Evolutionary conservation across 164 flowering plant species (phyloP).

Genomic region (Protea cynaroides): DNA sequence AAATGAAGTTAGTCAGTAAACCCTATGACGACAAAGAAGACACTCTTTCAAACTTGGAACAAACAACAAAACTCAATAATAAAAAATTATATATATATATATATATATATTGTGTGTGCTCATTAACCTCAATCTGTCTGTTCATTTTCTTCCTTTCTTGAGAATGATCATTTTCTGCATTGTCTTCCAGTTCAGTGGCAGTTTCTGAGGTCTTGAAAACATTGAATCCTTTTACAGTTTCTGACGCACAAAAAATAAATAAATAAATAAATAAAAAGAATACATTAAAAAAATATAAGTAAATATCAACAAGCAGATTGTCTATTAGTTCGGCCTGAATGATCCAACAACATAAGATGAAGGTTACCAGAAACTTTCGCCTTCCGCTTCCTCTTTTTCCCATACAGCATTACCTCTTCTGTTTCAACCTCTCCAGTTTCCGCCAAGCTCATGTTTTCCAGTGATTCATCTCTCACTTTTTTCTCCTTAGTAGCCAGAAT

Average conservation of each 20-base stretch:
- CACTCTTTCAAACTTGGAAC: too few species aligned
- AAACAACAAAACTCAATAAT: neutral
- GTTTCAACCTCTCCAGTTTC: slow-evolving; percentile 21
- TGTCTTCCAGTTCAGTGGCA: slow-evolving; percentile 17
- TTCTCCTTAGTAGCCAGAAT: slow-evolving; percentile 29
- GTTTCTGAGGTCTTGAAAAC: slow-evolving; percentile 58
- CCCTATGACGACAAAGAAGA: neutral
- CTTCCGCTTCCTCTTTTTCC: slow-evolving; percentile 55
- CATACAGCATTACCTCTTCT: slow-evolving; percentile 10
- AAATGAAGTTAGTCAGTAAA: neutral
- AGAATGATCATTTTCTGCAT: slow-evolving; percentile 14
- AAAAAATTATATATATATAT: neutral
- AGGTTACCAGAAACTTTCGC: slow-evolving; percentile 24
- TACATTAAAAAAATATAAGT: too few species aligned
- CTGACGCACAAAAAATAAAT: slow-evolving; percentile 19
- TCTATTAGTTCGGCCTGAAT: neutral
- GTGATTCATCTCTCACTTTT: slow-evolving; percentile 25
- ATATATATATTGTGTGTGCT: too few species aligned
- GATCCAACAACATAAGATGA: neutral
- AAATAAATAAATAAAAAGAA: neutral
- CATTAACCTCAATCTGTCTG: slow-evolving; percentile 67
- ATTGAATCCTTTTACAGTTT: slow-evolving; percentile 58
- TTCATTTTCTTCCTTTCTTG: slow-evolving; percentile 45
- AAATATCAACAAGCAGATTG: too few species aligned
- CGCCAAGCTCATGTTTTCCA: slow-evolving; percentile 15